A percentile compares a stretch with the other conserved stretches of the same genome.
Evolutionary conservation across 2,329 filamentous ascomycete species (phyloP).

Genomic region (Talaromyces verruculosus): DNA sequence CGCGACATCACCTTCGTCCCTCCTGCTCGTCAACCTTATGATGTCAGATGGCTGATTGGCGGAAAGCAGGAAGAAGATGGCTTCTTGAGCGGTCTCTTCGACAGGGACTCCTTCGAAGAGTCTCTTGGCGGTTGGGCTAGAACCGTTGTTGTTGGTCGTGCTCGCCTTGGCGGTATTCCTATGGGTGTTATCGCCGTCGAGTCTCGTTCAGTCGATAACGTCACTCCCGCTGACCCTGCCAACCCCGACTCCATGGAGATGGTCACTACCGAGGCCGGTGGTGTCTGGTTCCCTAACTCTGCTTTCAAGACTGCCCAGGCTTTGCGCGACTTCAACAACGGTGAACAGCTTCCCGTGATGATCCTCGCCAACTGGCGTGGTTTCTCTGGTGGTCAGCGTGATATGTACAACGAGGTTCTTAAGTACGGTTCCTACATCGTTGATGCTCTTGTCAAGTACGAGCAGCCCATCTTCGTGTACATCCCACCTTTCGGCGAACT

Average conservation of each 20-base stretch:
- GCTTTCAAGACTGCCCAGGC: slow-evolving; percentile 99
- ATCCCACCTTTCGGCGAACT: slow-evolving; percentile 96
- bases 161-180: slow-evolving; percentile 92
- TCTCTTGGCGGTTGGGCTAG: slow-evolving; percentile 94
- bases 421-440: slow-evolving; percentile 99
- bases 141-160: slow-evolving; percentile 94
- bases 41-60: slow-evolving; percentile 89
- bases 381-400: slow-evolving; percentile 98
- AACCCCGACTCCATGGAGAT: slow-evolving; percentile 99
- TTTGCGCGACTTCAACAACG: slow-evolving; percentile 98
- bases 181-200: slow-evolving; percentile 98
- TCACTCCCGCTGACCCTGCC: slow-evolving; percentile 92
- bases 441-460: slow-evolving; percentile 94
- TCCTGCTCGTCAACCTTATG: slow-evolving; percentile 79
- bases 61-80: slow-evolving; percentile 81
- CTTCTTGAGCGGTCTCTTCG: slow-evolving; percentile 89
- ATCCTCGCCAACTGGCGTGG: slow-evolving; percentile 99
- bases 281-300: slow-evolving; percentile 99
- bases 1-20: slow-evolving; percentile 82
- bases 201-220: slow-evolving; percentile 92
- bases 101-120: slow-evolving; percentile 95
- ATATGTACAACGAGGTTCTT: slow-evolving; percentile 99
- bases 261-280: slow-evolving; percentile 89
- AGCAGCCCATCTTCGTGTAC: slow-evolving; percentile 98
- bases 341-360: slow-evolving; percentile 97